Conservation (phyloP, 2,329 filamentous ascomycete species). For the Stylonectria norvegica region DNA sequence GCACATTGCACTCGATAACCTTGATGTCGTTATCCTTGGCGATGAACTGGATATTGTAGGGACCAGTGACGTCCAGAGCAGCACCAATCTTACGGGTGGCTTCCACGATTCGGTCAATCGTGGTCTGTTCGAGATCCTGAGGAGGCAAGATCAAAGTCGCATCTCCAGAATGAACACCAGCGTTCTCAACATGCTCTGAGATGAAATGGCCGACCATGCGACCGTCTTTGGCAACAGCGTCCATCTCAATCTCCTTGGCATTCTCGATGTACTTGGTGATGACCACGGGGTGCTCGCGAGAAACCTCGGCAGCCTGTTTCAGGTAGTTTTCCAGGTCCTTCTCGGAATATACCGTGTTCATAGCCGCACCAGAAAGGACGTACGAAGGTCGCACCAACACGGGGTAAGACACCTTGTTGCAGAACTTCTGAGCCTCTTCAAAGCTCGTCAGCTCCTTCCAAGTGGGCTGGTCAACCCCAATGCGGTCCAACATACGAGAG, state of each 20-base stretch:
- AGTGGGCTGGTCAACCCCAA: constrained; percentile 90
- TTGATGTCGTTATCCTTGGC: constrained; percentile 99
- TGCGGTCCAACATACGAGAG: constrained; percentile 93
- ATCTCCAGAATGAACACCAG: constrained; percentile 96
- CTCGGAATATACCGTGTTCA: constrained; percentile 99
- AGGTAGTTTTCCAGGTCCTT: constrained; percentile 87
- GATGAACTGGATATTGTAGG: constrained; percentile 99
- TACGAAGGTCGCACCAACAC: constrained; percentile 95
- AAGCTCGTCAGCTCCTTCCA: constrained; percentile 98
- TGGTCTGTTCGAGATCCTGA: constrained; percentile 86
- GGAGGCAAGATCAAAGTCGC: constrained; percentile 93
- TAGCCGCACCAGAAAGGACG: constrained; percentile 92
- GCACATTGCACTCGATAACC: constrained; percentile 98
- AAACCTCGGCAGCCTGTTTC: constrained; percentile 87
- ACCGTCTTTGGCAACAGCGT: constrained; percentile 89
- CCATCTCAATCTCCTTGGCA: constrained; percentile 99
- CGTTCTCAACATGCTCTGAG: constrained; percentile 98
- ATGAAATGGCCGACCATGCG: constrained; percentile 93
- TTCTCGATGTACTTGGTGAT: constrained; percentile 99
- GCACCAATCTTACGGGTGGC: constrained; percentile 93
- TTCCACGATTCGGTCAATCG: constrained; percentile 86
- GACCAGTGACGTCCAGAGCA: constrained; percentile 91
- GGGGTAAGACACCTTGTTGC: constrained; percentile 83
- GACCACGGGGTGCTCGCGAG: constrained; percentile 91
- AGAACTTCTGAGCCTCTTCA: constrained; percentile 84